A percentile compares a stretch with the other conserved stretches of the same genome.
These are phyloP conservation scores for Hygrocybe punicea DNA, from an alignment of 768 basidiomycete genomes.

Conservation along the genomic window DNA sequence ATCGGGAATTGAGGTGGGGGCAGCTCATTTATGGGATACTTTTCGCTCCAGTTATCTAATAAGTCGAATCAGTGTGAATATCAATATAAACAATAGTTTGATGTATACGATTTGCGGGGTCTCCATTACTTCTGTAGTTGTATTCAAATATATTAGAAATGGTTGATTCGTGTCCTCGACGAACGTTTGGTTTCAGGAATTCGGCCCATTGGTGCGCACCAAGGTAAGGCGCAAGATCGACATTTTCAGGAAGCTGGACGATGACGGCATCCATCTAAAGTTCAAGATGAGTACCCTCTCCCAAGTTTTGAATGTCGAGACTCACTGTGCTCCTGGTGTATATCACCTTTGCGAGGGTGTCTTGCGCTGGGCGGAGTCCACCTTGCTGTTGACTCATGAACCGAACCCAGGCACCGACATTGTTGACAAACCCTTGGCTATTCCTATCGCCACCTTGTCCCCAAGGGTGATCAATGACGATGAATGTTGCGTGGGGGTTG, in stretches of 20 bases:
- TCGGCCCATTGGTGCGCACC: slow-evolving; percentile 2
- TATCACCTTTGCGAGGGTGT: neutral
- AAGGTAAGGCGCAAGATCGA: neutral
- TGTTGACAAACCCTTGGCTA: neutral
- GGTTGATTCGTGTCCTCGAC: neutral
- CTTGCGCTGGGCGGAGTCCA: neutral
- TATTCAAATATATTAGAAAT: neutral
- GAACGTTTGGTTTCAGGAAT: neutral
- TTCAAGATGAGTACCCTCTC: neutral
- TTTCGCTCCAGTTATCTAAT: slow-evolving; percentile 2
- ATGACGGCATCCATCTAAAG: neutral
- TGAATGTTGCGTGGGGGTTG: neutral
- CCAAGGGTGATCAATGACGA: slow-evolving; percentile 5
- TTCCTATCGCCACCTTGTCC: neutral
- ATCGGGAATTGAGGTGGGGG: neutral
- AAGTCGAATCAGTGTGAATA: neutral
- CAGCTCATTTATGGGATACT: neutral
- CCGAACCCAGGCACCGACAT: neutral
- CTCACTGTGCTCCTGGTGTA: slow-evolving; percentile 4
- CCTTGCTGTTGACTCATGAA: neutral
- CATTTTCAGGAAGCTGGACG: neutral
- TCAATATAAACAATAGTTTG: no score
- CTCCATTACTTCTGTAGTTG: slow-evolving; percentile 5
- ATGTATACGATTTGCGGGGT: slow-evolving; percentile 1
- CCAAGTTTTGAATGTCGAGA: neutral